phyloP scores from a whole-genome alignment of 441 rosid species.

The Capsella rubella region DNA sequence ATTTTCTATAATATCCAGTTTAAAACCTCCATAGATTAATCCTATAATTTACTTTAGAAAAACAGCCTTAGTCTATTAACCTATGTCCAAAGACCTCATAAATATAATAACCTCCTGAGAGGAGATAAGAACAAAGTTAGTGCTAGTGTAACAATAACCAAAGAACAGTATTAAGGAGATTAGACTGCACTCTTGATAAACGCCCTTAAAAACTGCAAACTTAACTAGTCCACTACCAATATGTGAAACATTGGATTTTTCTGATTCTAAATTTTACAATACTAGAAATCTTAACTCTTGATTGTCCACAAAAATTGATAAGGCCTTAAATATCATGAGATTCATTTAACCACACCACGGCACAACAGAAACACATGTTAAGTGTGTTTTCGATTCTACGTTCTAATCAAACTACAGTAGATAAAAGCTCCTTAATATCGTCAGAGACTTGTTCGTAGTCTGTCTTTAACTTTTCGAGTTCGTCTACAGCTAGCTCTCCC shows the following conservation, averaged over 20 bases:
- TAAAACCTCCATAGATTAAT: too few relatives aligned
- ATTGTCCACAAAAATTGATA: neutral
- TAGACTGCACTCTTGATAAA: neutral
- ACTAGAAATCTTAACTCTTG: neutral
- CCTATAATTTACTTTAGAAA: too few relatives aligned
- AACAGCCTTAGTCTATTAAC: too few relatives aligned
- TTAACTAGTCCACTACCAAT: neutral
- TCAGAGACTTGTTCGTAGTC: constrained; percentile 64
- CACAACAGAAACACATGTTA: constrained; percentile 29
- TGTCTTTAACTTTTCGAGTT: constrained; percentile 62
- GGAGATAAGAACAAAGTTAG: too few relatives aligned
- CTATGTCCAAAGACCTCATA: too few relatives aligned
- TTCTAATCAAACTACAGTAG: constrained; percentile 52
- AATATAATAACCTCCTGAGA: too few relatives aligned
- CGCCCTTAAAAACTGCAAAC: neutral
- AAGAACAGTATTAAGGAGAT: too few relatives aligned
- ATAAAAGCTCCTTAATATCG: constrained; percentile 63
- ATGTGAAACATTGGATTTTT: neutral
- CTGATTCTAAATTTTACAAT: neutral
- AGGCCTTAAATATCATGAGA: constrained; percentile 2
- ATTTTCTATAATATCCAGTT: too few relatives aligned
- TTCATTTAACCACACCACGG: neutral
- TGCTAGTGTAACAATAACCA: too few relatives aligned
- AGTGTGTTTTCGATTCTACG: constrained; percentile 4
- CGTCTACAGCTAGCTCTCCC: constrained; percentile 70